phyloP scores from a whole-genome alignment of 2,329 filamentous ascomycete genomes.

The Fusarium papillatum region DNA sequence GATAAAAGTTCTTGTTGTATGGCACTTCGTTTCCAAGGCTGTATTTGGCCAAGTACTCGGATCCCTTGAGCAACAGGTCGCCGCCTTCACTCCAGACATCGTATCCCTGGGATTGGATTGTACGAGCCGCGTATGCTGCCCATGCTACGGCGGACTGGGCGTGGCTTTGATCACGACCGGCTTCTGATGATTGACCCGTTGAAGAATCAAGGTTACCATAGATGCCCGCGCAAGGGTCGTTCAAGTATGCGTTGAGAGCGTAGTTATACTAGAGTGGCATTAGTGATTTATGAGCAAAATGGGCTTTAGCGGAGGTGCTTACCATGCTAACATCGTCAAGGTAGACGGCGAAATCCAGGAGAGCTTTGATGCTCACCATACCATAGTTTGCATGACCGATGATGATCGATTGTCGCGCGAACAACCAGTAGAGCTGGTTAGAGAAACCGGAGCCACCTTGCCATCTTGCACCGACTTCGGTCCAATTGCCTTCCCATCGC shows the following conservation, averaged over 20 bases:
- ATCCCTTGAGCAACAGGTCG: constrained; percentile 50
- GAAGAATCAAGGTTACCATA: constrained; percentile 44
- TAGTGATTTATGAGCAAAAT: background rate
- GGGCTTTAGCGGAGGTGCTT: background rate
- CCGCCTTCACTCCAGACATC: constrained; percentile 50
- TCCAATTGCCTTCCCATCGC: constrained; percentile 57
- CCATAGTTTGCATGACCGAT: constrained; percentile 59
- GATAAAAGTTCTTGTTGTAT: constrained; percentile 51
- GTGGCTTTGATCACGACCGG: constrained; percentile 54
- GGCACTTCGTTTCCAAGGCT: constrained; percentile 51
- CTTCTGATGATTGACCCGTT: constrained; percentile 53
- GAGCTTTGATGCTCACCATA: constrained; percentile 54
- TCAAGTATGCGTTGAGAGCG: constrained; percentile 51
- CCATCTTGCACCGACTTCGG: constrained; percentile 49
- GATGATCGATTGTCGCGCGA: constrained; percentile 52
- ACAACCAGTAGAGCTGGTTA: constrained; percentile 37
- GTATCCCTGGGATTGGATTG: constrained; percentile 50
- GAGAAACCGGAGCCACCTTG: constrained; percentile 53
- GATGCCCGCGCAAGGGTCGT: constrained; percentile 53
- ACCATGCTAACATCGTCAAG: constrained; percentile 53
- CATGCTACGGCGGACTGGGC: constrained; percentile 49
- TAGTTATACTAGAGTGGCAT: constrained; percentile 49
- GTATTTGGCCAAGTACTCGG: constrained; percentile 55
- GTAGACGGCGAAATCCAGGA: constrained; percentile 55
- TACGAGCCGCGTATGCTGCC: constrained; percentile 50